Evolutionary conservation across 2,329 filamentous ascomycete genomes (phyloP), one percentile per base, ranked within the genome.

Genomic region (Xylariaceae sp.): DNA sequence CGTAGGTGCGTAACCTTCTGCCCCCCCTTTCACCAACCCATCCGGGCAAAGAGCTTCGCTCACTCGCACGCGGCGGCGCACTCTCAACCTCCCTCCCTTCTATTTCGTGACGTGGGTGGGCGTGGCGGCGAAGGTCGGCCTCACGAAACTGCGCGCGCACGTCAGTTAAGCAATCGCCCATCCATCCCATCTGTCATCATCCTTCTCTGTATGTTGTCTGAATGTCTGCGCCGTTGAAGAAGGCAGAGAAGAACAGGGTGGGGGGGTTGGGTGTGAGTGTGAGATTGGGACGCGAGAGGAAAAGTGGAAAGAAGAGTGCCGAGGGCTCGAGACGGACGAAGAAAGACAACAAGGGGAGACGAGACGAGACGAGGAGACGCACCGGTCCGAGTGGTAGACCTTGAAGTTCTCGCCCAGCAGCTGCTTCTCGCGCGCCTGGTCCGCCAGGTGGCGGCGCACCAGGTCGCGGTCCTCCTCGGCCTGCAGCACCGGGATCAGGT

Each of bases 401-500:
- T 82, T 85, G 33, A 75, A 77, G 61, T 90, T 83, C 45, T 80
- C 79, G 37, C 92, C 92, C 50, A 96, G 57, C 46, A 98, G 67
- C 64, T 88, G 82, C 75, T 89, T 87, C 75, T 96, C 92, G 46
- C 92, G 76, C 46, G 79, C 80, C 73, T 87, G 79, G 62, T 94
- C 86, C 38, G 92, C 92, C 46, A 82, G 75, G 62, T 90, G 76
- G 56, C 90, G 74, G 47, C 92, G 77, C 44, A 94, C 89, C 59
- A 90, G 82, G 65, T 98, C 92, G 41, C 92, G 82, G 68, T 98
- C 92, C 63, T 94, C 88, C 59, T 98, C 92, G 36, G 92, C 92
- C 61, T 96, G 90, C 44, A 98, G 77, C 44, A 94, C 68, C 38
- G 92, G 92, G 55, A 90, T 92, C 45, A 98, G 73, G 65, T 96